Percentiles rank a stretch among this genome's conserved stretches.
These are phyloP conservation scores for Cordia subcordata DNA, from an alignment of 257 asterid genomes.

Conservation along the genomic window DNA sequence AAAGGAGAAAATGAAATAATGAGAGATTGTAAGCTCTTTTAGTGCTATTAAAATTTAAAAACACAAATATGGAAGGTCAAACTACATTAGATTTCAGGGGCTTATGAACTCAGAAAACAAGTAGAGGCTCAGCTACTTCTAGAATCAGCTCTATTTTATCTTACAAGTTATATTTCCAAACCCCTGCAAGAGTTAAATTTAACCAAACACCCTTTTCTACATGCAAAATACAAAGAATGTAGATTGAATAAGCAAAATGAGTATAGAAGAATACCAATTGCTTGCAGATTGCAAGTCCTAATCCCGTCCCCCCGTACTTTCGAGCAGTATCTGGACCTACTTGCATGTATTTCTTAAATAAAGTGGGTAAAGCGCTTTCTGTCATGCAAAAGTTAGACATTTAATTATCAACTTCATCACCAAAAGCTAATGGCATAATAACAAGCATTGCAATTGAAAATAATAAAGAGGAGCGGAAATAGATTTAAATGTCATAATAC, in stretches of 20 bases:
- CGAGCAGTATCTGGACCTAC: conserved; percentile 87
- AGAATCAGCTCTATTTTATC: background rate
- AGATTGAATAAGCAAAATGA: too few relatives aligned
- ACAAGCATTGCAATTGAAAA: too few relatives aligned
- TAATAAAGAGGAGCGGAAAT: too few relatives aligned
- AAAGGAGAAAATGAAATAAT: too few relatives aligned
- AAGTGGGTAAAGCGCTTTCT: conserved; percentile 69
- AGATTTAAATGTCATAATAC: background rate
- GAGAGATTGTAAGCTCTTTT: too few relatives aligned
- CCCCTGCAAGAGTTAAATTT: background rate
- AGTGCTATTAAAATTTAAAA: too few relatives aligned
- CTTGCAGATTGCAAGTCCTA: conserved; percentile 90
- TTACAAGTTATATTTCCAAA: background rate
- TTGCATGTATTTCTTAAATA: conserved; percentile 97
- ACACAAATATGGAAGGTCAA: too few relatives aligned
- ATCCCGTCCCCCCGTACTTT: conserved; percentile 93
- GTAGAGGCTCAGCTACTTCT: too few relatives aligned
- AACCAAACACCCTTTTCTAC: too few relatives aligned
- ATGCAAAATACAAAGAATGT: background rate
- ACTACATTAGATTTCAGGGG: too few relatives aligned
- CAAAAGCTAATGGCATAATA: too few relatives aligned
- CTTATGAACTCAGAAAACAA: too few relatives aligned
- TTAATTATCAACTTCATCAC: background rate
- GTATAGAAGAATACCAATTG: conserved; percentile 51
- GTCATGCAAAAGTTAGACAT: conserved; percentile 15